Percentiles rank a stretch among this genome's conserved stretches.
Evolutionary conservation across 139 green algal species (phyloP).

Genomic region (Picochlorum sp.): DNA sequence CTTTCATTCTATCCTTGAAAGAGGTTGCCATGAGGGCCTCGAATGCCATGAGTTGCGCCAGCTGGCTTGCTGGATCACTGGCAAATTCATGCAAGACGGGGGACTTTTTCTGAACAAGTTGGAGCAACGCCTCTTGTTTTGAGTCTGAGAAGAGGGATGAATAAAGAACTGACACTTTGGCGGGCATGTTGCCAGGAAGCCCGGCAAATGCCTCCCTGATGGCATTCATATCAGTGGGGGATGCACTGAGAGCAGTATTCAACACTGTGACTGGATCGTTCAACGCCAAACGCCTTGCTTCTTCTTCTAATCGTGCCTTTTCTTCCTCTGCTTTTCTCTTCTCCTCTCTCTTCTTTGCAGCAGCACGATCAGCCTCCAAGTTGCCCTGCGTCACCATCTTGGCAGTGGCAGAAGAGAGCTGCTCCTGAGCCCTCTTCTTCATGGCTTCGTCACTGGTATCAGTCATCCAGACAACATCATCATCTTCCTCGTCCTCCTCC

Average conservation of each 20-base stretch:
- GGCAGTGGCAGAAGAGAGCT: slow-evolving; percentile 78
- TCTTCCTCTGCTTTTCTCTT: slow-evolving; percentile 10
- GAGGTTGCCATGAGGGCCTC: slow-evolving; percentile 51
- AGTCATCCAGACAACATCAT: slow-evolving; percentile 87
- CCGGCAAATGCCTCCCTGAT: slow-evolving; percentile 14
- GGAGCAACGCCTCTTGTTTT: slow-evolving; percentile 3
- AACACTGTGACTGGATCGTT: slow-evolving; percentile 29
- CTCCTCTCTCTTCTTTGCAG: slow-evolving; percentile 35
- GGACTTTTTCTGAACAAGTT: slow-evolving; percentile 2
- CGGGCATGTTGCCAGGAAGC: slow-evolving; percentile 34
- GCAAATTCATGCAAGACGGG: background rate
- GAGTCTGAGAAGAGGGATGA: slow-evolving; percentile 35
- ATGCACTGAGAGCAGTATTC: slow-evolving; percentile 30
- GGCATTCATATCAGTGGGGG: slow-evolving; percentile 17
- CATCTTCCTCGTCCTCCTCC: slow-evolving; percentile 47
- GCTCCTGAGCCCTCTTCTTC: slow-evolving; percentile 65
- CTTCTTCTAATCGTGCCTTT: slow-evolving; percentile 27
- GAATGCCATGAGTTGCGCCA: slow-evolving; percentile 70
- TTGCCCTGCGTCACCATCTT: slow-evolving; percentile 81
- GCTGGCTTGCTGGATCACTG: slow-evolving; percentile 45
- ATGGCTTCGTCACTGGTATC: slow-evolving; percentile 78
- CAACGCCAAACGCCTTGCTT: slow-evolving; percentile 10
- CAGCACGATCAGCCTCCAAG: slow-evolving; percentile 67
- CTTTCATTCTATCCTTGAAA: slow-evolving; percentile 30
- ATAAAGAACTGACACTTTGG: slow-evolving; percentile 36